Evolutionary conservation across 352 stramenopile species (phyloP).

Genomic region (Globisporangium orthogonon): DNA sequence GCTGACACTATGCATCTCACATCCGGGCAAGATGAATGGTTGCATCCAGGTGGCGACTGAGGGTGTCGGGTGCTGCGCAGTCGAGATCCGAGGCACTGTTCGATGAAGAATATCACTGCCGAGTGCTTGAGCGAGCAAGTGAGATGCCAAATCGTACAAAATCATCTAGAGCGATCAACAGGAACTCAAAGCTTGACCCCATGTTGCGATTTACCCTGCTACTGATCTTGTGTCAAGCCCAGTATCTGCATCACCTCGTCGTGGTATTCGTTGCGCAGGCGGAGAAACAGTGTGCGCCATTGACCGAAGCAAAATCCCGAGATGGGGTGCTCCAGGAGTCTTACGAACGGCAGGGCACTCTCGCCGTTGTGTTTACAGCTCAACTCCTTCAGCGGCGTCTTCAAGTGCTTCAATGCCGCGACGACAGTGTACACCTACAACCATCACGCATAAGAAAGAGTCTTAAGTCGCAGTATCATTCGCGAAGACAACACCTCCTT

Average conservation of each 20-base stretch:
- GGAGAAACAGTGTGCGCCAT: slow-evolving; percentile 34
- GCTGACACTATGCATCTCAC: slow-evolving; percentile 52
- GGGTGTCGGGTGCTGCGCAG: slow-evolving; percentile 31
- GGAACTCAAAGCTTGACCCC: no score
- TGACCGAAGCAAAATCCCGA: slow-evolving; percentile 33
- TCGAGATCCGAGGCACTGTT: slow-evolving; percentile 45
- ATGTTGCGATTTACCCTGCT: neutral
- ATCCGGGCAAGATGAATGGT: slow-evolving; percentile 36
- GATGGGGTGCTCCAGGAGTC: slow-evolving; percentile 34
- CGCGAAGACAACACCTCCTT: neutral
- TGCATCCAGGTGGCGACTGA: slow-evolving; percentile 48
- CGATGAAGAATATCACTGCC: slow-evolving; percentile 13
- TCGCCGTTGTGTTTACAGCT: slow-evolving; percentile 19
- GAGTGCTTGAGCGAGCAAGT: neutral
- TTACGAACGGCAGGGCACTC: slow-evolving; percentile 24
- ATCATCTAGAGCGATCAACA: neutral
- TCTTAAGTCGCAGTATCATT: neutral
- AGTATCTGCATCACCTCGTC: slow-evolving; percentile 25
- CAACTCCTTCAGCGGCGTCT: slow-evolving; percentile 28
- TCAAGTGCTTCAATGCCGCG: slow-evolving; percentile 40
- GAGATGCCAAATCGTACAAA: no score
- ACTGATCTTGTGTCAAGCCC: neutral
- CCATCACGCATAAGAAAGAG: neutral
- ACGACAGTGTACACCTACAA: slow-evolving; percentile 47
- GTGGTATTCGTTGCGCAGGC: slow-evolving; percentile 44